Evolutionary conservation across 805 yeast genomes (phyloP).

Genomic region (Sugiyamaella americana): DNA sequence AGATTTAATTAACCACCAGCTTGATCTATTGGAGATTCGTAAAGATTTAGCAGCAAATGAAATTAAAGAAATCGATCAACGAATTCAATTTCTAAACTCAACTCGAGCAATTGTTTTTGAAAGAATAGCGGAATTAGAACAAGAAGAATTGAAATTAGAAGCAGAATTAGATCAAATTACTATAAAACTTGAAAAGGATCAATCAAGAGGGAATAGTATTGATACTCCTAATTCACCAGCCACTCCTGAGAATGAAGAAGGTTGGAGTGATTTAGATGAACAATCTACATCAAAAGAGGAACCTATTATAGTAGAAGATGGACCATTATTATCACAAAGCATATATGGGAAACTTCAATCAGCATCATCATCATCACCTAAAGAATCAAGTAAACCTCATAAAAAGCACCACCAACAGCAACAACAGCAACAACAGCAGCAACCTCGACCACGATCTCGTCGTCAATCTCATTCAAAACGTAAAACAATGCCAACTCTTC

Average conservation of each 20-base stretch:
- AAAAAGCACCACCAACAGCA: background rate
- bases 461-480: constrained; percentile 33
- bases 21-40: constrained; percentile 54
- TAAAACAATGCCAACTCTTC: constrained; percentile 56
- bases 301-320: constrained; percentile 23
- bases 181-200: constrained; percentile 12
- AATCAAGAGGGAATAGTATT: constrained; percentile 4
- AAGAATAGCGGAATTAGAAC: constrained; percentile 54
- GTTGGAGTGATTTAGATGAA: background rate
- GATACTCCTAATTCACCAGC: background rate
- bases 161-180: constrained; percentile 23
- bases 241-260: constrained; percentile 16
- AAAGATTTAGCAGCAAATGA: constrained; percentile 61
- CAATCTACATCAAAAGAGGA: constrained; percentile 10
- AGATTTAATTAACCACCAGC: constrained; percentile 38
- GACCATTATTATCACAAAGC: constrained; percentile 37
- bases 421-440: background rate
- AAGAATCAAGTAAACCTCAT: background rate
- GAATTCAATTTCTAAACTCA: constrained; percentile 45
- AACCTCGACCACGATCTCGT: constrained; percentile 14
- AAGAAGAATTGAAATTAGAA: constrained; percentile 52
- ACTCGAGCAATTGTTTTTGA: constrained; percentile 52
- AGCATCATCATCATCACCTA: background rate
- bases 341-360: constrained; percentile 40
- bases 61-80: constrained; percentile 55